Base-by-base conservation (phyloP, 805 yeast species). In the Wickerhamiella musiphila region DNA sequence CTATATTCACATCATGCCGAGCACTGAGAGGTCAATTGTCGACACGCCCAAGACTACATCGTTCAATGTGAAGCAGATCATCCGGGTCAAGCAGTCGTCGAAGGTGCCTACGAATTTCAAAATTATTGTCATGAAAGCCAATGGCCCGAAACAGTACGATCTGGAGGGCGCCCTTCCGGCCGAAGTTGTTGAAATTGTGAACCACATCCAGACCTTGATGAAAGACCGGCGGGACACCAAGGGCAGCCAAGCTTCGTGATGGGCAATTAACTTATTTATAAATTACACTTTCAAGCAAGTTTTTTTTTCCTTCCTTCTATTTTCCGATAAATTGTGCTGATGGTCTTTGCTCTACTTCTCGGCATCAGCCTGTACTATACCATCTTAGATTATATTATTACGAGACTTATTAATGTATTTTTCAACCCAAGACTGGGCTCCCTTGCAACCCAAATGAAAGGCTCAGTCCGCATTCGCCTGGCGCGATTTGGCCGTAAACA, bases 401-500 rank as follows among this genome's bases (percentile, higher is more conserved):
- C n/a, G n/a, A n/a, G n/a, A n/a, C n/a, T n/a, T n/a, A n/a, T n/a
- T 26, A 11, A 26, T 11, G 10, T 17, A 26, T 16, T 26, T 25
- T 26, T 16, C 21, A 26, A 21, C n/a, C 26, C n/a, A n/a, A n/a
- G n/a, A n/a, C n/a, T n/a, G n/a, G n/a, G n/a, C n/a, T n/a, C n/a
- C n/a, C n/a, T n/a, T n/a, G n/a, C n/a, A n/a, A n/a, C n/a, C n/a
- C n/a, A n/a, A 20, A 68, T 67, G 66, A 72, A 72, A 44, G 83
- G 86, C 23, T 62, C 77, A 20, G 79, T 84, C 20, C 71, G 90
- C 55, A 82, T 90, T 49, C 70, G 96, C 51, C 63, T 90, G 36
- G 93, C 95, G 30, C 65, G 95, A 41, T 83, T 86, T 57, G 98
- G 98, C 22, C 71, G 95, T 53, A 74, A 66, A 45, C 75, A 76